Evolutionary conservation across 2,329 filamentous ascomycete genomes (phyloP).

Genomic region (Phyllosticta citrichinensis): DNA sequence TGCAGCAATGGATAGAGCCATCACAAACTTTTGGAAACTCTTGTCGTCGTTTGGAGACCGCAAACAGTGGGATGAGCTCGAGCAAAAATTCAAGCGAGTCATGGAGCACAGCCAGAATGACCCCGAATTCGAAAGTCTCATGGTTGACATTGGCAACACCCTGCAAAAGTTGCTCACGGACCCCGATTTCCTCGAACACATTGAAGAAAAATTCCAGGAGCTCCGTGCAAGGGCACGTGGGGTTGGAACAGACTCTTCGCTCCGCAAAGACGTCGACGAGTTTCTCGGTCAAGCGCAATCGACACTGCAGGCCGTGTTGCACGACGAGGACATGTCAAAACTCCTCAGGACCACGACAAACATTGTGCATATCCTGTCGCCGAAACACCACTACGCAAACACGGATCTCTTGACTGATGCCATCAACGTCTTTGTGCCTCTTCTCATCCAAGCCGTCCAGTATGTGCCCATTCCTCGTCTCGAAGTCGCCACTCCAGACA

Average conservation of each 20-base stretch:
- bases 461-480: slow-evolving; percentile 82
- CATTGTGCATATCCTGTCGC: slow-evolving; percentile 61
- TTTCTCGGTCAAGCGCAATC: slow-evolving; percentile 59
- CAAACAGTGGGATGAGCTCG: slow-evolving; percentile 65
- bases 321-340: slow-evolving; percentile 63
- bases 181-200: slow-evolving; percentile 73
- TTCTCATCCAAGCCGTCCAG: slow-evolving; percentile 67
- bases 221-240: slow-evolving; percentile 46
- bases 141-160: slow-evolving; percentile 61
- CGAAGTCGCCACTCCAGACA: slow-evolving; percentile 73
- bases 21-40: slow-evolving; percentile 72
- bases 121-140: slow-evolving; percentile 70
- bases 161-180: slow-evolving; percentile 76
- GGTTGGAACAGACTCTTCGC: slow-evolving; percentile 53
- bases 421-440: slow-evolving; percentile 70
- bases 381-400: slow-evolving; percentile 54
- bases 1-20: slow-evolving; percentile 60
- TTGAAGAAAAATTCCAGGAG: slow-evolving; percentile 54
- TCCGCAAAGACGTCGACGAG: slow-evolving; percentile 63
- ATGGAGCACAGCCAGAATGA: slow-evolving; percentile 66
- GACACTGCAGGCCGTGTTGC: slow-evolving; percentile 57
- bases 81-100: slow-evolving; percentile 58
- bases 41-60: slow-evolving; percentile 68
- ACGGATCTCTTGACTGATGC: slow-evolving; percentile 63
- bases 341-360: slow-evolving; percentile 57